phyloP scores from a whole-genome alignment of 306 rosid genomes.

The Trifolium fragiferum region DNA sequence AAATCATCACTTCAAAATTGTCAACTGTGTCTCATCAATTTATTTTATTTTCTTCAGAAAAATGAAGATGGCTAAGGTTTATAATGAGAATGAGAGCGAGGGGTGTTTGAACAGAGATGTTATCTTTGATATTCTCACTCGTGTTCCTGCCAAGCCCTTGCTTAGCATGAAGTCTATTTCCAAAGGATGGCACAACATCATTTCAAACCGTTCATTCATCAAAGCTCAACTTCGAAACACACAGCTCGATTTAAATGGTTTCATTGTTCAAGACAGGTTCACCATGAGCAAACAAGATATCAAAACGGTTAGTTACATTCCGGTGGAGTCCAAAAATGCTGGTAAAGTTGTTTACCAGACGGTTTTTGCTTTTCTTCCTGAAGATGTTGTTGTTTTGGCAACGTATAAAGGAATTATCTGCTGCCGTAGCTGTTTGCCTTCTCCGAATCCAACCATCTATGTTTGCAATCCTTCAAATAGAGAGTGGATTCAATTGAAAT shows the following conservation, averaged over 20 bases:
- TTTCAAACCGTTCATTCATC: slow-evolving; percentile 50
- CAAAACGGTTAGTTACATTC: slow-evolving; percentile 45
- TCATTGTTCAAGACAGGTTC: slow-evolving; percentile 57
- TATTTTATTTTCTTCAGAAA: slow-evolving; percentile 34
- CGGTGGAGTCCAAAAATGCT: slow-evolving; percentile 10
- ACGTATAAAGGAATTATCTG: slow-evolving; percentile 65
- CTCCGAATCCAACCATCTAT: slow-evolving; percentile 47
- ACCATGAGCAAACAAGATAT: slow-evolving; percentile 47
- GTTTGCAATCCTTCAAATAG: slow-evolving; percentile 63
- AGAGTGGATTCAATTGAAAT: slow-evolving; percentile 49
- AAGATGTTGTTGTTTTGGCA: slow-evolving; percentile 55
- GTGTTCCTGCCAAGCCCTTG: slow-evolving; percentile 48
- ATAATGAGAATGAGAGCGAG: background rate
- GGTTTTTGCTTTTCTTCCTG: slow-evolving; percentile 56
- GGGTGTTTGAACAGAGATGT: slow-evolving; percentile 39
- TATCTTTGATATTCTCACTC: slow-evolving; percentile 46
- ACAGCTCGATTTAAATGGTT: slow-evolving; percentile 44
- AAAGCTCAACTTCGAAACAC: slow-evolving; percentile 48
- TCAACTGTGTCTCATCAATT: background rate
- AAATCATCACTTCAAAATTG: too few relatives aligned
- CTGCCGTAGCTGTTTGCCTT: slow-evolving; percentile 58
- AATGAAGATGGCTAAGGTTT: slow-evolving; percentile 39
- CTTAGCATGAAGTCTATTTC: slow-evolving; percentile 52
- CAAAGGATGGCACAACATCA: slow-evolving; percentile 49
- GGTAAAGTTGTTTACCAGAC: slow-evolving; percentile 15